These are phyloP conservation scores for Xylaria sp. DNA, from an alignment of 2,329 filamentous ascomycete genomes.

Conservation along the genomic window DNA sequence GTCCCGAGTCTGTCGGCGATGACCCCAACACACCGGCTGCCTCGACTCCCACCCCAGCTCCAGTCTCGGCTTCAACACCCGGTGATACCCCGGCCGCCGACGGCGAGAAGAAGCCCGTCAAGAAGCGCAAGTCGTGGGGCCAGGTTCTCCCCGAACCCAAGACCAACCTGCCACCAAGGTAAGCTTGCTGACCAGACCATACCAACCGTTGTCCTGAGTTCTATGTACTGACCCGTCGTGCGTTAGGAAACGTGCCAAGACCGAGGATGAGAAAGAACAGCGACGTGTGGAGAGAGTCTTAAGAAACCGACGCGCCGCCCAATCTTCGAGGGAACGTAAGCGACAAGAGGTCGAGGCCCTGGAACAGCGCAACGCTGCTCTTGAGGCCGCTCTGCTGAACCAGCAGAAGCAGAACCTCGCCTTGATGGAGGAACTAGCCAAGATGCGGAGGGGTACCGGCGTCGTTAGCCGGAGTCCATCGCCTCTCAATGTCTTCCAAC, in stretches of 20 bases:
- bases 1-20: conserved; percentile 55
- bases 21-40: conserved; percentile 37
- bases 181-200: conserved; percentile 48
- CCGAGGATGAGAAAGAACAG: conserved; percentile 98
- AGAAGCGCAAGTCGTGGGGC: conserved; percentile 99
- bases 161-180: conserved; percentile 93
- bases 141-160: conserved; percentile 96
- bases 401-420: conserved; percentile 65
- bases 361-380: conserved; percentile 77
- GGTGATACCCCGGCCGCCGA: conserved; percentile 42
- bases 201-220: neutral
- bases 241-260: conserved; percentile 92
- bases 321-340: conserved; percentile 96
- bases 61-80: conserved; percentile 33
- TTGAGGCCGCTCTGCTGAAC: conserved; percentile 71
- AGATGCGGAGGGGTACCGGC: conserved; percentile 59
- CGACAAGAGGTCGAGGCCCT: conserved; percentile 87
- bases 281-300: conserved; percentile 96
- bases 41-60: conserved; percentile 30
- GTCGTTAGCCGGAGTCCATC: conserved; percentile 56
- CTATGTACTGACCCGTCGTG: neutral
- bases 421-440: conserved; percentile 62
- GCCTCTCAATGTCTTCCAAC: conserved; percentile 56
- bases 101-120: conserved; percentile 75
- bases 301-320: conserved; percentile 92